phyloP scores from a whole-genome alignment of 2,329 filamentous ascomycete species.

The Pseudohalonectria lignicola region DNA sequence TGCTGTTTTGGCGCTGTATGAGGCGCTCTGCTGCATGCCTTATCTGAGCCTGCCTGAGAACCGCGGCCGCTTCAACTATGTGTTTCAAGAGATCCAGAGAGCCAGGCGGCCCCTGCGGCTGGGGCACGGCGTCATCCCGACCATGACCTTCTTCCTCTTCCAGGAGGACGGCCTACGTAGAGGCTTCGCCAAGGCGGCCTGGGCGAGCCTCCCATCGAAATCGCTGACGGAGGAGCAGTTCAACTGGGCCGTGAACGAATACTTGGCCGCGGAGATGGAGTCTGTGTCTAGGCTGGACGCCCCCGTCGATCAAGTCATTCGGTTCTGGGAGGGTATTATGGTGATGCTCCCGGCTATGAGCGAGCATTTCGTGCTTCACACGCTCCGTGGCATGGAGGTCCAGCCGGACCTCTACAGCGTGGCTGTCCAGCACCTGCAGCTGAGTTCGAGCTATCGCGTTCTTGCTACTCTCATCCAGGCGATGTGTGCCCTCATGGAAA shows the following conservation, averaged over 20 bases:
- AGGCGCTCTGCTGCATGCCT: conserved; percentile 73
- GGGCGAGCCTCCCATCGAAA: conserved; percentile 51
- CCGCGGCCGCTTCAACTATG: conserved; percentile 59
- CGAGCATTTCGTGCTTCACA: conserved; percentile 64
- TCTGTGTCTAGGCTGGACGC: conserved; percentile 42
- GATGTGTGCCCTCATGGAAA: conserved; percentile 60
- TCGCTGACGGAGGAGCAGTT: conserved; percentile 63
- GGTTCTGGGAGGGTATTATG: conserved; percentile 71
- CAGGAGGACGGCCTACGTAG: conserved; percentile 51
- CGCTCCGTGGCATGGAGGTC: conserved; percentile 67
- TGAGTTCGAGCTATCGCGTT: conserved; percentile 38
- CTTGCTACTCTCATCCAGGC: conserved; percentile 60
- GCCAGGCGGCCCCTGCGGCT: conserved; percentile 65
- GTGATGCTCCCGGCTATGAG: conserved; percentile 65
- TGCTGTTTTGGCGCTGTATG: conserved; percentile 73
- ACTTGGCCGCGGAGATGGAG: conserved; percentile 55
- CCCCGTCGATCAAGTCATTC: conserved; percentile 40
- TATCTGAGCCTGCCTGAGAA: conserved; percentile 52
- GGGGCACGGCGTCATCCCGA: conserved; percentile 60
- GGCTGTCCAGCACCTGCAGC: conserved; percentile 40
- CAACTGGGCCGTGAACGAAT: conserved; percentile 74
- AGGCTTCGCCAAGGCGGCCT: conserved; percentile 58
- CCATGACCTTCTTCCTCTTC: conserved; percentile 79
- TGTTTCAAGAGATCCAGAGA: conserved; percentile 70
- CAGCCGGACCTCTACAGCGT: conserved; percentile 61